Conservation (phyloP, 2,329 filamentous ascomycete species). For the Pezizomycotina sp. region DNA sequence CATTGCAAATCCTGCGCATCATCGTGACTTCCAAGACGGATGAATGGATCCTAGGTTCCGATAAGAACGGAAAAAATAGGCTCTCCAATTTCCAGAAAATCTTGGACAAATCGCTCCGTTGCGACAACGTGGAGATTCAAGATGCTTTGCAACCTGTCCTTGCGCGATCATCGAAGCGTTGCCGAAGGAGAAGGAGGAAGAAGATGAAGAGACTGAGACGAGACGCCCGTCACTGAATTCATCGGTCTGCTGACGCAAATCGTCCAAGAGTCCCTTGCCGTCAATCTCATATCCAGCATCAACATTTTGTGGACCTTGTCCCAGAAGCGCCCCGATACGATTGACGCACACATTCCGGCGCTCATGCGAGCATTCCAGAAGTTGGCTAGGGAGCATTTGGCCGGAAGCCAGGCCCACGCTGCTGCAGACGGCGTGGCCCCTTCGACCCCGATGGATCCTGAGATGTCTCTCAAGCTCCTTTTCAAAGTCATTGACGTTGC, state of each 20-base stretch:
- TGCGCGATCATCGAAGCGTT: constrained; percentile 72
- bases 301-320: constrained; percentile 89
- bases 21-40: constrained; percentile 75
- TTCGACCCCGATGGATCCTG: constrained; percentile 51
- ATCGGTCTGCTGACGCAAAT: constrained; percentile 69
- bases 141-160: constrained; percentile 65
- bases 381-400: constrained; percentile 79
- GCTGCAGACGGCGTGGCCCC: constrained; percentile 41
- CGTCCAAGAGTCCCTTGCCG: constrained; percentile 69
- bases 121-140: constrained; percentile 80
- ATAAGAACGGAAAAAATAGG: constrained; percentile 36
- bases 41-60: constrained; percentile 56
- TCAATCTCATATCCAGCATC: constrained; percentile 71
- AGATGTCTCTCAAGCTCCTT: constrained; percentile 79
- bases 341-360: constrained; percentile 72
- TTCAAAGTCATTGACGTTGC: constrained; percentile 91
- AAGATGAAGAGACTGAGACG: constrained; percentile 60
- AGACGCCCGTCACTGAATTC: constrained; percentile 71
- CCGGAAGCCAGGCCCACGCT: constrained; percentile 35
- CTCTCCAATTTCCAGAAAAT: constrained; percentile 68
- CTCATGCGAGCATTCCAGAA: constrained; percentile 94
- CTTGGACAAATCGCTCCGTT: constrained; percentile 73
- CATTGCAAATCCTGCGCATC: constrained; percentile 77
- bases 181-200: constrained; percentile 61
- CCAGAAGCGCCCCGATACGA: constrained; percentile 64